Evolutionary conservation across 768 basidiomycete genomes (phyloP).

Genomic region (Leucogyrophana mollusca): DNA sequence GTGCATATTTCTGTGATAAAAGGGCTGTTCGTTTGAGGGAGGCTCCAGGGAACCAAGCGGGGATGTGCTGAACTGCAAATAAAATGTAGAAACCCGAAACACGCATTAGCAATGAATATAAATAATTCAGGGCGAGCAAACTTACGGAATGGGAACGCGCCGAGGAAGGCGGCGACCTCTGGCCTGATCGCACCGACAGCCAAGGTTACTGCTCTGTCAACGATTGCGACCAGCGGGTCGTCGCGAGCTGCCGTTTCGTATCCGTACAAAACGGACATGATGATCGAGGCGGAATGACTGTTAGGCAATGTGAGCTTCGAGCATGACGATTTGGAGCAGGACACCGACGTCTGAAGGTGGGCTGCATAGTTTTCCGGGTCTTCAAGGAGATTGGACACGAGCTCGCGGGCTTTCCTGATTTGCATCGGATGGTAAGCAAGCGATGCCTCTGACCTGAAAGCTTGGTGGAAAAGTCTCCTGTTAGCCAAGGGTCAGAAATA

Average conservation of each 20-base stretch:
- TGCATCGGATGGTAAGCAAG: constrained; percentile 20
- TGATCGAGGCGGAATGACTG: constrained; percentile 24
- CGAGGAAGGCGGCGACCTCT: constrained; percentile 33
- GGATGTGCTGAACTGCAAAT: constrained; percentile 31
- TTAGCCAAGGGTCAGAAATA: no score
- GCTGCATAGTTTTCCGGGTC: constrained; percentile 11
- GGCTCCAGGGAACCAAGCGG: constrained; percentile 40
- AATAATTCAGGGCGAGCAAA: neutral
- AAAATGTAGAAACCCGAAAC: neutral
- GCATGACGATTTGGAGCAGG: neutral
- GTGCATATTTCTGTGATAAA: constrained; percentile 16
- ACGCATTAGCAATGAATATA: neutral
- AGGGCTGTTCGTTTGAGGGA: constrained; percentile 31
- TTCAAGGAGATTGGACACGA: constrained; percentile 23
- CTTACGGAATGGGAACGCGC: constrained; percentile 36
- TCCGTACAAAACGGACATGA: constrained; percentile 31
- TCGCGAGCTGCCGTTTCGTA: constrained; percentile 22
- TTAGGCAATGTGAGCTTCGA: neutral
- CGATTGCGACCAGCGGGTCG: constrained; percentile 24
- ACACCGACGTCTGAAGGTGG: constrained; percentile 23
- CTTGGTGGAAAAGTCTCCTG: constrained; percentile 25
- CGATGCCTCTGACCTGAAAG: constrained; percentile 20
- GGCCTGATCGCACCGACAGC: constrained; percentile 20
- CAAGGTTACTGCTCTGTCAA: constrained; percentile 22
- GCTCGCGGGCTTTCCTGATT: constrained; percentile 23